Percentiles rank a stretch among this genome's conserved stretches.
phyloP scores from a whole-genome alignment of 352 stramenopile genomes.

The Globisporangium uncinulatum region DNA sequence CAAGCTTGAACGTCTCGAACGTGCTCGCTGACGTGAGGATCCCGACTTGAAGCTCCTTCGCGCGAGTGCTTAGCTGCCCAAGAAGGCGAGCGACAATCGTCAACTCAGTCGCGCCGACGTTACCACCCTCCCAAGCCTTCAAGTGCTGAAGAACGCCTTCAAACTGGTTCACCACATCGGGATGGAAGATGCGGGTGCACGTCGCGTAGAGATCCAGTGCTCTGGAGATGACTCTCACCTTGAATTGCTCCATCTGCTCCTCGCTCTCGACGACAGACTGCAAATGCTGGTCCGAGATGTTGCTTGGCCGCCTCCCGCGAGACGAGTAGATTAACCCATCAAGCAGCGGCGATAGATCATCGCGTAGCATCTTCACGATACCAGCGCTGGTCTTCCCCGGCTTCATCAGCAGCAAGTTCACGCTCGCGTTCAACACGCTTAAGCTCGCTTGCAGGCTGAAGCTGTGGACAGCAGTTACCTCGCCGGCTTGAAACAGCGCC shows the following conservation, averaged over 20 bases:
- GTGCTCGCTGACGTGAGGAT: conserved; percentile 14
- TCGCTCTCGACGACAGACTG: neutral
- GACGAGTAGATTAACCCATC: conserved; percentile 31
- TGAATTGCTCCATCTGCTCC: conserved; percentile 12
- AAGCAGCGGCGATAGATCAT: conserved; percentile 22
- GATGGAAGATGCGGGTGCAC: conserved; percentile 42
- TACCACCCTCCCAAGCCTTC: conserved; percentile 25
- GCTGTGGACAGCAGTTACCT: conserved; percentile 12
- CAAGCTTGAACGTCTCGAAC: conserved; percentile 24
- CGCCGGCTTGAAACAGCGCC: conserved; percentile 20
- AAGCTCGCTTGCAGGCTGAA: conserved; percentile 40
- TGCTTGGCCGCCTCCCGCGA: neutral
- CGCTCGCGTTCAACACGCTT: conserved; percentile 35
- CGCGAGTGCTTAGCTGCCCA: conserved; percentile 27
- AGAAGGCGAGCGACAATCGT: conserved; percentile 42
- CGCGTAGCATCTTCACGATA: conserved; percentile 17
- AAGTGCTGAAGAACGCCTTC: conserved; percentile 35
- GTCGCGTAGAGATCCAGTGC: conserved; percentile 47
- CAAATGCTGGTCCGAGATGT: neutral
- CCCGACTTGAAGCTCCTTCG: conserved; percentile 26
- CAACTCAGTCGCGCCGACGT: conserved; percentile 26
- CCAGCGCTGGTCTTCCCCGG: conserved; percentile 9
- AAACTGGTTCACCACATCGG: conserved; percentile 41
- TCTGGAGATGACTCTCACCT: conserved; percentile 22
- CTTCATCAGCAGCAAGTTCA: conserved; percentile 21